Base-by-base conservation (phyloP, 2,329 filamentous ascomycete genomes). In the Monosporascus cannonballus region DNA sequence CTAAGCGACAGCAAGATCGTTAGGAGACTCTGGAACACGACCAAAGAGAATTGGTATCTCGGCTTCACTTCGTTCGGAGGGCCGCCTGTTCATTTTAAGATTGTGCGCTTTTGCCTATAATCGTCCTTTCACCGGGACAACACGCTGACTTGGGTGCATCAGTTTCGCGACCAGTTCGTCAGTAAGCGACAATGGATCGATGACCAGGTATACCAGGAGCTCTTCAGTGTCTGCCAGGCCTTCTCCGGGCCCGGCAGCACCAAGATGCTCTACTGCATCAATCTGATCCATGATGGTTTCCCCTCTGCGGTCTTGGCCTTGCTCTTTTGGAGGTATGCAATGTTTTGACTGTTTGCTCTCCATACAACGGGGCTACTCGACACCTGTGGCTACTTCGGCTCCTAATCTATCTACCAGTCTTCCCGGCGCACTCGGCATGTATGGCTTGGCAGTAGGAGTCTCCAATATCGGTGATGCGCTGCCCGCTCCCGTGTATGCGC, bases 401-500 rank as follows among this genome's bases (percentile, higher is more conserved):
- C 2, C n/a, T 44, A 15, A 20, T 25, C 41, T 44, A 41, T 41
- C 15, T 14, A 17, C 3, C 30, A 83, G 83, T 65, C 70, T 90
- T 0, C 87, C 87, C 0, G 86, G 85, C 1, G 87, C 85, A 0
- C 60, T 89, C 4, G 86, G 80, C 24, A 89, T 89, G 84, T 89
- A 80, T 55, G 83, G 73, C 0, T 74, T 90, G 0, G 79, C 84
- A 0, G 66, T 89, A 0, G 86, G 86, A 1, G 77, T 90, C 2
- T 77, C 80, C 36, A 77, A 72, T 36, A 80, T 90, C 25, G 71
- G 72, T 3, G 75, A 81, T 2, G 73, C 73, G 0, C 74, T 90
- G 0, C 87, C 86, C 0, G 64, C 69, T 0, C 75, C 80, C 0
- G 86, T 82, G 0, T 90, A 89, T 60, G 85, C 86, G 0, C 72